phyloP scores from a whole-genome alignment of 441 rosid species.

The Flueggea neowawraea region DNA sequence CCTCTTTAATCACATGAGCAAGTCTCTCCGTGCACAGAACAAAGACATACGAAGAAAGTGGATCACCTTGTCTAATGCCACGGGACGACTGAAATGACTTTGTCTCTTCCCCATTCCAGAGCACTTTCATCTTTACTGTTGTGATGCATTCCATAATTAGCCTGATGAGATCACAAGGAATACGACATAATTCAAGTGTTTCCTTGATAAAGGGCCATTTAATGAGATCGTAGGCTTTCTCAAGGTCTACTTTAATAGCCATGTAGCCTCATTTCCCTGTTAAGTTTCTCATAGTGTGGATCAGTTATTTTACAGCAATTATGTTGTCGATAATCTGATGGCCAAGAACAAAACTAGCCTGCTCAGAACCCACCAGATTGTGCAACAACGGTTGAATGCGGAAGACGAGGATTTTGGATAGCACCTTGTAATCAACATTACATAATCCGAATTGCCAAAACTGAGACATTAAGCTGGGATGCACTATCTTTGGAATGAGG shows the following conservation, averaged over 20 bases:
- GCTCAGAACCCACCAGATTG: no score
- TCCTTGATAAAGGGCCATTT: neutral
- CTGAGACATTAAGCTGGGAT: no score
- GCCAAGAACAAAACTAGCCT: no score
- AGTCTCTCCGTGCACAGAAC: neutral
- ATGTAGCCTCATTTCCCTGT: neutral
- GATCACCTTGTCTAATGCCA: neutral
- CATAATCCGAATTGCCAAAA: no score
- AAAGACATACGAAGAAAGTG: neutral
- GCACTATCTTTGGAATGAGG: no score
- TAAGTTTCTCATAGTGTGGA: no score
- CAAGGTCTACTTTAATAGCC: neutral
- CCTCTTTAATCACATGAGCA: neutral
- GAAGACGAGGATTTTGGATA: no score
- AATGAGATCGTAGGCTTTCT: neutral
- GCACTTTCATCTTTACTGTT: neutral
- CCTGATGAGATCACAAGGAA: neutral
- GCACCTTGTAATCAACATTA: no score
- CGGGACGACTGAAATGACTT: neutral
- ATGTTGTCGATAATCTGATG: neutral
- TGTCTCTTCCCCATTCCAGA: neutral
- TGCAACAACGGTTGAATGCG: no score
- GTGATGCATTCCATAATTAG: neutral
- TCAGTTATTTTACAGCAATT: neutral
- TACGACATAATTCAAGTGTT: neutral